Evolutionary conservation across 2,329 filamentous ascomycete genomes (phyloP).

Genomic region (Malbranchea zuffiana): DNA sequence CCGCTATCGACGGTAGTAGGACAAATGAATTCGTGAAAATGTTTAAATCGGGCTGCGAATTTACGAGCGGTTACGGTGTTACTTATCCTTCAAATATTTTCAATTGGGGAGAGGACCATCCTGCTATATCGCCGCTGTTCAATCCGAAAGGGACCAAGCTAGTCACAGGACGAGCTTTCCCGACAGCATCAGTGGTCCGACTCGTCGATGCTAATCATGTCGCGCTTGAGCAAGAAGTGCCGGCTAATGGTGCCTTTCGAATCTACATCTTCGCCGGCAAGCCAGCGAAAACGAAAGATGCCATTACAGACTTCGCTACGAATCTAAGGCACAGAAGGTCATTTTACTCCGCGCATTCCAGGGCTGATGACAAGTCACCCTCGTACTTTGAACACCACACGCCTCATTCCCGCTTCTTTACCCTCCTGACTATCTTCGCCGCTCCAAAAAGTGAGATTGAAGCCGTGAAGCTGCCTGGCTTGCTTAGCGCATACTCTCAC

Average conservation of each 20-base stretch:
- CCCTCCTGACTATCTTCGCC: conserved; percentile 65
- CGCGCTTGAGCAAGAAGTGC: conserved; percentile 80
- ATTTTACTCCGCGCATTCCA: conserved; percentile 59
- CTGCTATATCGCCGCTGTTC: conserved; percentile 59
- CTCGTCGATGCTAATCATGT: conserved; percentile 83
- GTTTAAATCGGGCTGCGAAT: conserved; percentile 85
- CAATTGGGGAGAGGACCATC: conserved; percentile 70
- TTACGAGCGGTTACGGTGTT: conserved; percentile 85
- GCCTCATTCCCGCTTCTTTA: conserved; percentile 74
- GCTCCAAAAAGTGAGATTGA: conserved; percentile 58
- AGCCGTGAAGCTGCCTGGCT: conserved; percentile 58
- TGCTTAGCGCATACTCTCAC: conserved; percentile 65
- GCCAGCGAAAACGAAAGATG: conserved; percentile 47
- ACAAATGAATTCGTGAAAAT: conserved; percentile 72
- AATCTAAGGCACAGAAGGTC: conserved; percentile 55
- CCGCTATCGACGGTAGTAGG: conserved; percentile 42
- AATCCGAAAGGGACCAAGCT: conserved; percentile 55
- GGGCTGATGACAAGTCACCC: conserved; percentile 50
- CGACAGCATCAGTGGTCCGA: conserved; percentile 70
- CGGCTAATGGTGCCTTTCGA: conserved; percentile 77
- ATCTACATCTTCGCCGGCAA: conserved; percentile 77
- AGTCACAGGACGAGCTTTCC: conserved; percentile 62
- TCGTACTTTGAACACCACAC: conserved; percentile 72
- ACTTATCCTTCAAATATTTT: conserved; percentile 70
- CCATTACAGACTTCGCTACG: conserved; percentile 58